Evolutionary conservation across 2,329 filamentous ascomycete species (phyloP).

Genomic region (Beauveria medogensis): DNA sequence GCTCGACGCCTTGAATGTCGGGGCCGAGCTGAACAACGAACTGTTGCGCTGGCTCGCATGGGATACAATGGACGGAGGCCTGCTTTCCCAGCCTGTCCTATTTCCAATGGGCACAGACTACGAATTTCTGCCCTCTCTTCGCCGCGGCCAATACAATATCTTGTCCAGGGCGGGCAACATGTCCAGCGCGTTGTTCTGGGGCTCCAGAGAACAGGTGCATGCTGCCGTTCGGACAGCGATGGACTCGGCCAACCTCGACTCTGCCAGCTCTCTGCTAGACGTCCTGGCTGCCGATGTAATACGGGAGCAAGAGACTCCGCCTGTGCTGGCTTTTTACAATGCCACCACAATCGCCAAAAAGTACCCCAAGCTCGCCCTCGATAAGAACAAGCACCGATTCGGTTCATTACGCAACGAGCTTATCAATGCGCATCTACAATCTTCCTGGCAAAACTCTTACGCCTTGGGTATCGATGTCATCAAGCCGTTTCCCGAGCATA

Average conservation of each 20-base stretch:
- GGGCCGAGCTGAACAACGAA: slow-evolving; percentile 56
- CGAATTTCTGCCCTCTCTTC: slow-evolving; percentile 60
- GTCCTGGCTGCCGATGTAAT: slow-evolving; percentile 54
- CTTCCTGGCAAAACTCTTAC: slow-evolving; percentile 75
- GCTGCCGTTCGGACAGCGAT: slow-evolving; percentile 55
- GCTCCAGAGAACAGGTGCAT: slow-evolving; percentile 55
- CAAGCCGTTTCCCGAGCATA: slow-evolving; percentile 70
- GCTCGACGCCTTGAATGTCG: slow-evolving; percentile 55
- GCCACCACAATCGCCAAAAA: slow-evolving; percentile 50
- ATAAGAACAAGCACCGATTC: slow-evolving; percentile 50
- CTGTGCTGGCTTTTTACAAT: slow-evolving; percentile 72
- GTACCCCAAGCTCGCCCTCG: slow-evolving; percentile 55
- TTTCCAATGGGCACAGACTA: slow-evolving; percentile 81
- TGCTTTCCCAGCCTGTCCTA: slow-evolving; percentile 71
- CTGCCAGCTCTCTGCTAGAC: slow-evolving; percentile 55
- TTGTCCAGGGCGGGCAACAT: slow-evolving; percentile 69
- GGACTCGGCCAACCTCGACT: slow-evolving; percentile 44
- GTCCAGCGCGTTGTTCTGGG: slow-evolving; percentile 64
- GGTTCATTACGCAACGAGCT: slow-evolving; percentile 57
- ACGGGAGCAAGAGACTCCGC: slow-evolving; percentile 54
- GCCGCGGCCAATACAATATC: slow-evolving; percentile 65
- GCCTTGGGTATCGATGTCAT: slow-evolving; percentile 69
- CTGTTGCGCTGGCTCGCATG: slow-evolving; percentile 85
- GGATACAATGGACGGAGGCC: slow-evolving; percentile 79
- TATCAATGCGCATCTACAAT: slow-evolving; percentile 79